Percentiles rank a stretch among this genome's conserved stretches.
These are phyloP conservation scores for Solanum sitiens DNA, from an alignment of 257 asterid species.

Conservation along the genomic window DNA sequence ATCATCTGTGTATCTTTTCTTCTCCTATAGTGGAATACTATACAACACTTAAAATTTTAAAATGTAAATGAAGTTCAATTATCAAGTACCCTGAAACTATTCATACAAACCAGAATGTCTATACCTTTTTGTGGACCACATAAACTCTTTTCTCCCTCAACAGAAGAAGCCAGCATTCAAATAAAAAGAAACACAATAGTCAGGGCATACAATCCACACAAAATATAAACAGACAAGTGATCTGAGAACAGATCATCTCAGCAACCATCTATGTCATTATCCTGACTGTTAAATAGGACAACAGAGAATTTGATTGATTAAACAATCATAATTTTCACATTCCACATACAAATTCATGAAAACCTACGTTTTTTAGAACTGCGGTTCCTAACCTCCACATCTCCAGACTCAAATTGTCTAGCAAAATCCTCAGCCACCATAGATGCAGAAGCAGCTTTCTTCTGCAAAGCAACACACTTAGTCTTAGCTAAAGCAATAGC, in stretches of 20 bases:
- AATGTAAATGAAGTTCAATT: neutral
- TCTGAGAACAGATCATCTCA: neutral
- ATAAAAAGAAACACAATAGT: neutral
- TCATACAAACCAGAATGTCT: neutral
- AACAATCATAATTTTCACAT: neutral
- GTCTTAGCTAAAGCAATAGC: slow-evolving; percentile 57
- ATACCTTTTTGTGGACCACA: neutral
- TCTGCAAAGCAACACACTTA: slow-evolving; percentile 81
- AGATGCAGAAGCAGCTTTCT: slow-evolving; percentile 76
- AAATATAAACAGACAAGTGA: neutral
- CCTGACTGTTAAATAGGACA: neutral
- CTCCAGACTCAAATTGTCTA: slow-evolving; percentile 80
- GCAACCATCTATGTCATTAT: neutral
- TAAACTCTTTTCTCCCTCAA: neutral
- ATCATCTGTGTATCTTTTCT: neutral
- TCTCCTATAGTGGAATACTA: neutral
- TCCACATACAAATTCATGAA: neutral
- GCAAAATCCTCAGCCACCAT: slow-evolving; percentile 74
- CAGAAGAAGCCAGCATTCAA: neutral
- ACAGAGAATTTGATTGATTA: neutral
- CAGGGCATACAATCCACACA: neutral
- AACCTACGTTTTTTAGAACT: neutral
- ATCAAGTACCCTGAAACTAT: neutral
- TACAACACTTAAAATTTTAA: neutral
- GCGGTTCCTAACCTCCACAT: slow-evolving; percentile 37